Conservation (phyloP, 768 basidiomycete genomes). For the Macrolepiota fuliginosa region DNA sequence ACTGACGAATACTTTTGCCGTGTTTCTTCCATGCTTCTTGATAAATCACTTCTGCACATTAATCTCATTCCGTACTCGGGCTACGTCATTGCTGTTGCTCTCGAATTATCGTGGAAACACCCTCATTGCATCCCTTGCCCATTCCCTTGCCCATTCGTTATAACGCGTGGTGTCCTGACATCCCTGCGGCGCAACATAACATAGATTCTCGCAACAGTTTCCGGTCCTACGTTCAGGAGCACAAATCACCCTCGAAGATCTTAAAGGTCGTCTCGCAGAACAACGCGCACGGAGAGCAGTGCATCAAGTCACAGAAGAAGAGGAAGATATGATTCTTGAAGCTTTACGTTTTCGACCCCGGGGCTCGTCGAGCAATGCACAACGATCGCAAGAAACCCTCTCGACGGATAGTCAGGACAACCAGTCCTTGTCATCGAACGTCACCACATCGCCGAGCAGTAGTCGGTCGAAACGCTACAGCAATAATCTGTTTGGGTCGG, state of each 20-base stretch:
- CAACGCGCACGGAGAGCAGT: conserved; percentile 69
- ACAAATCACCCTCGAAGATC: conserved; percentile 61
- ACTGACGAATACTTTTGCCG: background rate
- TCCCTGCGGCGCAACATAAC: background rate
- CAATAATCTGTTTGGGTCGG: conserved; percentile 84
- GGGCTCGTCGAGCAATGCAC: conserved; percentile 21
- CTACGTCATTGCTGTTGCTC: conserved; percentile 13
- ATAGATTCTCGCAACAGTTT: conserved; percentile 78
- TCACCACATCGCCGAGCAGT: conserved; percentile 42
- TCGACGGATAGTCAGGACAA: conserved; percentile 25
- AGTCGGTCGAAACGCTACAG: conserved; percentile 71
- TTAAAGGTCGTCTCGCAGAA: conserved; percentile 67
- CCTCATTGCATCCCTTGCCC: conserved; percentile 12
- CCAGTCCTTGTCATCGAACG: conserved; percentile 31
- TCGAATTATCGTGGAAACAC: conserved; percentile 10
- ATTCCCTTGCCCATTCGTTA: conserved; percentile 11
- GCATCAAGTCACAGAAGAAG: conserved; percentile 74
- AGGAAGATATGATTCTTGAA: conserved; percentile 83
- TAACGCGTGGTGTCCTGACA: background rate
- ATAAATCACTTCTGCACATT: background rate
- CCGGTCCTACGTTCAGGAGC: conserved; percentile 74
- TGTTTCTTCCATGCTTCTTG: conserved; percentile 1
- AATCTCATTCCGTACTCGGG: conserved; percentile 13
- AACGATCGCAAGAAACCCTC: conserved; percentile 32
- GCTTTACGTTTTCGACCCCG: conserved; percentile 49